phyloP scores from a whole-genome alignment of 208 protist species.

The Trypanosoma lewisi region DNA sequence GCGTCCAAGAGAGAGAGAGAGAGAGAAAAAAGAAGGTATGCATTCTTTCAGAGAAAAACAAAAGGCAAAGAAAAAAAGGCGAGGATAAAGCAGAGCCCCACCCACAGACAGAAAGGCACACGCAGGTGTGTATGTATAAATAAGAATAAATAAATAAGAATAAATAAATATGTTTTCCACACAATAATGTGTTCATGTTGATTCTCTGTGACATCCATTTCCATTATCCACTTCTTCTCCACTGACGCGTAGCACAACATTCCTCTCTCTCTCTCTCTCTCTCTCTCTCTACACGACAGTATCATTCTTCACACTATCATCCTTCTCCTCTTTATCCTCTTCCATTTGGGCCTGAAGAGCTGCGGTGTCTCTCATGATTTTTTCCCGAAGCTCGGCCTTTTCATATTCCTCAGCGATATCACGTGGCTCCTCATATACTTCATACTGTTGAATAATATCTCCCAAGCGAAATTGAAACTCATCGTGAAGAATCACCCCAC shows the following conservation, averaged over 20 bases:
- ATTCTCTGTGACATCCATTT: no score
- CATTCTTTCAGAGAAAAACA: neutral
- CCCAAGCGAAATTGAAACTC: conserved; percentile 80
- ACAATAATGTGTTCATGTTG: no score
- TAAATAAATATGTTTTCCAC: no score
- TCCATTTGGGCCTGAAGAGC: conserved; percentile 38
- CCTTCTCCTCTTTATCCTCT: neutral
- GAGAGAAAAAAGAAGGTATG: no score
- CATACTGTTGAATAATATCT: conserved; percentile 76
- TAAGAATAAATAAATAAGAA: no score
- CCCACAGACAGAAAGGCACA: no score
- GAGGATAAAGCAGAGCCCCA: no score
- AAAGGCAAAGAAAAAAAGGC: neutral
- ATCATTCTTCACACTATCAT: neutral
- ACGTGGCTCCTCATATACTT: conserved; percentile 73
- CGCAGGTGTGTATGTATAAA: no score
- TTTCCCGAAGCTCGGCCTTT: conserved; percentile 65
- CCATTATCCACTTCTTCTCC: no score
- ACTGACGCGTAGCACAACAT: no score
- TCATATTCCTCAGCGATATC: conserved; percentile 82
- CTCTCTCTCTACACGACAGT: neutral
- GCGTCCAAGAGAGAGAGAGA: neutral
- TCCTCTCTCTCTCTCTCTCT: no score
- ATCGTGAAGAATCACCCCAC: conserved; percentile 87
- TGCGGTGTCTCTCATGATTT: conserved; percentile 53